These are phyloP conservation scores for Geotrichum histeridarum DNA, from an alignment of 1,139 yeast genomes.

Conservation along the genomic window DNA sequence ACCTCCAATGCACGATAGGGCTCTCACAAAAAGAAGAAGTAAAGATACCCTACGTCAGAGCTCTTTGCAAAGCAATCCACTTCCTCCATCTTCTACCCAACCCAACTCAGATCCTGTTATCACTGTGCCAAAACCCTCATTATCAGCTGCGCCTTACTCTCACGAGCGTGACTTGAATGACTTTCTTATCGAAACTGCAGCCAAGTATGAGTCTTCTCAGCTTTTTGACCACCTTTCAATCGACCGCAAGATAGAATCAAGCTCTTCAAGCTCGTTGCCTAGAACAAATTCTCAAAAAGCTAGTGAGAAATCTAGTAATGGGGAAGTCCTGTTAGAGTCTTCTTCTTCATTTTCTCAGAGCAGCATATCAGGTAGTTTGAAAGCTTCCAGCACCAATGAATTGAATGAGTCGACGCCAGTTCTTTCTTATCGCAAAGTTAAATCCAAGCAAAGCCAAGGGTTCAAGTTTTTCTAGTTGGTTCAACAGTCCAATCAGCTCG, in stretches of 20 bases:
- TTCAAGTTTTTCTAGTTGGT: constrained; percentile 8
- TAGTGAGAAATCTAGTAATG: too few relatives aligned
- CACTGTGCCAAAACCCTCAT: constrained; percentile 5
- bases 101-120: neutral
- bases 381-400: neutral
- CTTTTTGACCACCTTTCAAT: neutral
- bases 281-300: too few relatives aligned
- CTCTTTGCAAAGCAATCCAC: neutral
- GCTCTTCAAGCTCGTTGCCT: too few relatives aligned
- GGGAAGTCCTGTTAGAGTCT: too few relatives aligned
- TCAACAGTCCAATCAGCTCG: too few relatives aligned
- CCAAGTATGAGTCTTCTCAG: constrained; percentile 7
- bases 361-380: too few relatives aligned
- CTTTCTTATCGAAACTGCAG: constrained; percentile 10
- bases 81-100: neutral
- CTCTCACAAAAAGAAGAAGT: constrained; percentile 9
- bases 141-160: constrained; percentile 4
- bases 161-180: constrained; percentile 5
- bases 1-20: constrained; percentile 12
- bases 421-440: constrained; percentile 14
- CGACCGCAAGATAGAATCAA: neutral
- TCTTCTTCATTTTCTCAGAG: too few relatives aligned
- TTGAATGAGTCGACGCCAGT: neutral
- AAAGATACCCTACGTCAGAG: constrained; percentile 3
- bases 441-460: constrained; percentile 15